Evolutionary conservation across 2,329 filamentous ascomycete genomes (phyloP).

Genomic region (Coniochaeta prunicola): DNA sequence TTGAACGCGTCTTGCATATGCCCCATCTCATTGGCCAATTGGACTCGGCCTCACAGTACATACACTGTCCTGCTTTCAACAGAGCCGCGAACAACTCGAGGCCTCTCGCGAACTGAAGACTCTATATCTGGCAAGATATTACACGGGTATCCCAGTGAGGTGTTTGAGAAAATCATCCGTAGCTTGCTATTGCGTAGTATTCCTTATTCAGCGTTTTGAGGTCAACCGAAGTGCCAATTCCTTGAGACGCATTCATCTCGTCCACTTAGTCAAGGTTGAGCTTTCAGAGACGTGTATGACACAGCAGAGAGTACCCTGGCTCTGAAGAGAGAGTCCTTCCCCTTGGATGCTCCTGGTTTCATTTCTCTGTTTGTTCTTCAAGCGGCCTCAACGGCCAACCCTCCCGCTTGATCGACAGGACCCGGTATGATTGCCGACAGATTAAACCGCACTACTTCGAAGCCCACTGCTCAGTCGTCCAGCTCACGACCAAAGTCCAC

Average conservation of each 20-base stretch:
- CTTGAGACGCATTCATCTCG: background rate
- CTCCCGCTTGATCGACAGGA: background rate
- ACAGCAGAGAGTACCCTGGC: background rate
- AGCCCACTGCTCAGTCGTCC: slow-evolving; percentile 34
- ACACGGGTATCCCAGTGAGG: background rate
- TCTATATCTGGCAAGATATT: background rate
- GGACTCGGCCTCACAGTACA: background rate
- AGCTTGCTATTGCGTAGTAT: no score
- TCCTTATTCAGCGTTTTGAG: no score
- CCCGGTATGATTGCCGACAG: slow-evolving; percentile 1
- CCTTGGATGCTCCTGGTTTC: background rate
- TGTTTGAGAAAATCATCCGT: background rate
- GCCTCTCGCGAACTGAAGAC: no score
- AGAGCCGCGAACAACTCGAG: no score
- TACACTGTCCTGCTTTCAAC: background rate
- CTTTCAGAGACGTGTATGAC: no score
- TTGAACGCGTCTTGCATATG: slow-evolving; percentile 5
- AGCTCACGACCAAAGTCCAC: slow-evolving; percentile 59
- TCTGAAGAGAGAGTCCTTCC: background rate
- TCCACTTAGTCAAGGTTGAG: background rate
- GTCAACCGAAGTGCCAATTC: background rate
- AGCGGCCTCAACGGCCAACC: background rate
- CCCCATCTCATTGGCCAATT: slow-evolving; percentile 9
- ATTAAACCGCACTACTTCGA: background rate
- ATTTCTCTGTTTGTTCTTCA: background rate